A percentile compares a stretch with the other conserved stretches of the same genome.
These are phyloP conservation scores for Epicoccum sorghinum DNA, from an alignment of 2,329 filamentous ascomycete species.

Conservation along the genomic window DNA sequence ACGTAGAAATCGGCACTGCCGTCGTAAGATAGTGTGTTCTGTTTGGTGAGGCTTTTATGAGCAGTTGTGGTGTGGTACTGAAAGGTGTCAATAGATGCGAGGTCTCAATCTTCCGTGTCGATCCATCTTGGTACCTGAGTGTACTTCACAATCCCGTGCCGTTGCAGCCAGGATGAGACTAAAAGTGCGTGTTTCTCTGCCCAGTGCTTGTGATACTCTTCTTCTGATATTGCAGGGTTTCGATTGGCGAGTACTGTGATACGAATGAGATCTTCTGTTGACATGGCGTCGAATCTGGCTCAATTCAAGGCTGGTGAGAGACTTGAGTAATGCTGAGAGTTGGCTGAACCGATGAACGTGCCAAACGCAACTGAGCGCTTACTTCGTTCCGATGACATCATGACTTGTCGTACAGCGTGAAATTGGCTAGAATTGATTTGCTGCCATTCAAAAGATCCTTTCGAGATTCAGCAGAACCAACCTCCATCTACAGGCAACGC, in stretches of 20 bases:
- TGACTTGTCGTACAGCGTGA: background rate
- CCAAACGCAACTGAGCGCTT: background rate
- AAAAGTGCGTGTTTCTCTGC: conserved; percentile 31
- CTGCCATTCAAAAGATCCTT: background rate
- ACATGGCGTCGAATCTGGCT: background rate
- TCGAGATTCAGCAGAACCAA: conserved; percentile 38
- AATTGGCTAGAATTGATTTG: background rate
- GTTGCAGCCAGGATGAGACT: conserved; percentile 28
- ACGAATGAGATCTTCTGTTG: conserved; percentile 18
- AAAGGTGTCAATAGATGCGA: background rate
- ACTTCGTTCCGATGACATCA: conserved; percentile 4
- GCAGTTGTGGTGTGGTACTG: conserved; percentile 32
- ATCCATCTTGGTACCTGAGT: conserved; percentile 21
- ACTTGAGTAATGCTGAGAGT: too few relatives aligned
- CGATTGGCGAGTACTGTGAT: conserved; percentile 31
- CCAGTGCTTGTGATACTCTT: conserved; percentile 33
- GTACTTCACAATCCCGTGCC: conserved; percentile 32
- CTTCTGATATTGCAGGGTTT: conserved; percentile 27
- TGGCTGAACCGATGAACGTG: background rate
- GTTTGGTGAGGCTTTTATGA: conserved; percentile 20
- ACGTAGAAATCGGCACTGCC: conserved; percentile 37
- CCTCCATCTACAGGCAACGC: conserved; percentile 57
- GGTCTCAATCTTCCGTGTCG: too few relatives aligned
- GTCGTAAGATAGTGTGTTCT: conserved; percentile 26
- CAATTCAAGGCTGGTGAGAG: too few relatives aligned